Percentiles rank a stretch among this genome's conserved stretches.
These are phyloP conservation scores for Globisporangium nunn DNA, from an alignment of 352 stramenopile genomes.

Conservation along the genomic window DNA sequence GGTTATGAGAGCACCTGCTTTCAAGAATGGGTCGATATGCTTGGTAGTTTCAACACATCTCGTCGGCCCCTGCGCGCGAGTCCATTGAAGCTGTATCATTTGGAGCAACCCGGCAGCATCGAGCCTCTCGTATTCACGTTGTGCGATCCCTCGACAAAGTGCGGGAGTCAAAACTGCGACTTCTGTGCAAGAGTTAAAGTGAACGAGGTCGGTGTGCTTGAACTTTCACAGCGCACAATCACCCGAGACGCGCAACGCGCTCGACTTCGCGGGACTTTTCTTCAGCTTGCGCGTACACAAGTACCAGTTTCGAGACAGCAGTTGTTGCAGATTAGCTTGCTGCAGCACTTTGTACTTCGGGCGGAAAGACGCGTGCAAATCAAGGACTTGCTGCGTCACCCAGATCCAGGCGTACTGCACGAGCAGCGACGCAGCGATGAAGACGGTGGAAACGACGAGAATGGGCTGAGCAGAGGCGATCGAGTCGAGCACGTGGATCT, in stretches of 20 bases:
- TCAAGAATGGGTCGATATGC: not conserved
- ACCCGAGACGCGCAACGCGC: not conserved
- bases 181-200: not conserved
- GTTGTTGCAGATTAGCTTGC: slow-evolving; percentile 9
- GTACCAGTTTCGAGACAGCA: not conserved
- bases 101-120: slow-evolving; percentile 3
- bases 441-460: not conserved
- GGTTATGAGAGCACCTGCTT: not conserved
- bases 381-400: slow-evolving; percentile 17
- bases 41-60: not conserved
- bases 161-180: not conserved
- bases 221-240: not conserved
- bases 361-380: slow-evolving; percentile 21
- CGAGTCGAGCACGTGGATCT: slow-evolving; percentile 13
- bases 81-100: slow-evolving; percentile 5
- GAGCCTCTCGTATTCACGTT: slow-evolving; percentile 6
- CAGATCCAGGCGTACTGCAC: slow-evolving; percentile 4
- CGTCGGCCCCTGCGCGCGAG: not conserved
- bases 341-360: slow-evolving; percentile 16
- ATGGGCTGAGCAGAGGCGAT: slow-evolving; percentile 1
- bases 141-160: not conserved
- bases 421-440: slow-evolving; percentile 6
- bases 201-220: slow-evolving; percentile 3
- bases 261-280: not conserved
- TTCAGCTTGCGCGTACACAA: not conserved